Evolutionary conservation across 1,284 basidiomycete genomes (phyloP), one percentile per base, ranked within the genome.

Genomic region (Malassezia arunalokei): DNA sequence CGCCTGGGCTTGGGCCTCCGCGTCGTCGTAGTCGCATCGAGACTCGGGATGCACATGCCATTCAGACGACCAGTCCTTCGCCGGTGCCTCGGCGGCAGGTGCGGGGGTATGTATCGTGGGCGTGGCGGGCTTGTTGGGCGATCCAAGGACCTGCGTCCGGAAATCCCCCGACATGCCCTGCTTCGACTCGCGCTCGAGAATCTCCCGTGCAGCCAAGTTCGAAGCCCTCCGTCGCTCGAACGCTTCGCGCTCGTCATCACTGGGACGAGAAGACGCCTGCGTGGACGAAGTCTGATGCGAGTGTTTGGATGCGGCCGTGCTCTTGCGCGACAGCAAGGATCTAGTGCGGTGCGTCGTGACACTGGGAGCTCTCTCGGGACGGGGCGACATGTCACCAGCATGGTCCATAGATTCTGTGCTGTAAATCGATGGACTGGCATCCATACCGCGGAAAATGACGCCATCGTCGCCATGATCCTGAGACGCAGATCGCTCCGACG

Each of bases 121-220:
- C 33, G 33, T 35, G 5, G 33, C 5, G 9, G 33, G 9, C 11
- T 11, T 2, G 9, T 11, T 2, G n/a, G 33, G 9, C 11, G 33
- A 15, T 11, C 33, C 33, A 11, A 35, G 33, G 11, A 14, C 39
- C 8, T 33, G 14, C 41, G 5, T n/a, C 3, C 28, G 44, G 31
- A 47, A 37, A 15, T 52, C 50, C 2, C 38, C 27, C 14, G 50
- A 52, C 31, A 66, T 64, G 31, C 51, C 40, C 12, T 52, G 30
- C 39, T 56, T 50, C 8, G 64, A 53, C 49, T 71, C 67, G 32
- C 57, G 47, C 35, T 71, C 68, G 43, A 70, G 63, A 39, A 71
- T 66, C n/a, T 54, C 50, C 9, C 58, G 55, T 7, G 68, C 68
- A 41, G 65, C 62, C 1, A 62, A 54, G 57, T 63, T 60, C 4